Base-by-base conservation (phyloP, 2,329 filamentous ascomycete species). In the Metarhizium robertsii region DNA sequence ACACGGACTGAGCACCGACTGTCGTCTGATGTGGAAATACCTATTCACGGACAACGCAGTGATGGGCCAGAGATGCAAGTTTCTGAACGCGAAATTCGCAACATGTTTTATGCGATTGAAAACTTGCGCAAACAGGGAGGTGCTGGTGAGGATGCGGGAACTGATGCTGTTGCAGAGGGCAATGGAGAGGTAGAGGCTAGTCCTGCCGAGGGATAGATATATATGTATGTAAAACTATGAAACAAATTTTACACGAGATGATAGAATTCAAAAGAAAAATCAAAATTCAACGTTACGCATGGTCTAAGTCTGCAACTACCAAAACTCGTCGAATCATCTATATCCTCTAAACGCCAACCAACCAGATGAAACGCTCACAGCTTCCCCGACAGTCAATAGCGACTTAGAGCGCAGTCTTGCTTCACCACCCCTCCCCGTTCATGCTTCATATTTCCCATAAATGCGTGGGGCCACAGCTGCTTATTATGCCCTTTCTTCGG, bases 51-150 rank as follows among this genome's bases (percentile, higher is more conserved):
- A 10, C 56, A 54, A 5, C 46, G 47, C 18, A 62, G 51, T 1
- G 58, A 57, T 2, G 72, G 72, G 54, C 55, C 65, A 2, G 71
- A 75, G 25, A 59, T 75, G 1, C 61, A 75, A 30, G 60, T 75
- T 0, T 62, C 68, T 1, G 60, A 65, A 1, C 64, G 68, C 0
- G 73, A 78, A 50, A 65, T 77, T 18, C 68, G 69, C 5, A 66
- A 67, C 53, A 64, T 79, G 7, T 59, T 80, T 36, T 79, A 79
- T 55, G 74, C 68, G 16, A 71, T 71, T 1, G 77, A 78, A 60
- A 73, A 69, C 43, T 62, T 81, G 60, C 73, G 78, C 50, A 81
- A 81, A 62, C 67, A 73, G 34, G 66, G 62, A 4, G 58, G 62
- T 18, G 50, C 64, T 56, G 36, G 58, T 51, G 51, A 56, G 29